These are phyloP conservation scores for Salvia miltiorrhiza DNA, from an alignment of 257 asterid genomes.

Conservation along the genomic window DNA sequence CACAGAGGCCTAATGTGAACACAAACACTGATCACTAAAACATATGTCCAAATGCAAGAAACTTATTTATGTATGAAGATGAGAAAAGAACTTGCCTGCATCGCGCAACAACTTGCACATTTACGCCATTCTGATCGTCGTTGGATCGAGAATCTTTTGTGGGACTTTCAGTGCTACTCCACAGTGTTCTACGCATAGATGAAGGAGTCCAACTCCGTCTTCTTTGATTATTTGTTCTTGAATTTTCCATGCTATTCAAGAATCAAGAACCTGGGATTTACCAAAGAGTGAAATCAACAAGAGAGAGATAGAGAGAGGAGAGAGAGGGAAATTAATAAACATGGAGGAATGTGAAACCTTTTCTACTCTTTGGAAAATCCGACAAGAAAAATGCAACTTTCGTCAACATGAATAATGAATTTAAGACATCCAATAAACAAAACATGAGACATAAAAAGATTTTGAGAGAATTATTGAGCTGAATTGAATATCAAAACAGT, in stretches of 20 bases:
- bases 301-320: not conserved
- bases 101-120: slow-evolving; percentile 45
- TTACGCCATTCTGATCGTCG: slow-evolving; percentile 36
- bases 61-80: not conserved
- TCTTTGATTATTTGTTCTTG: slow-evolving; percentile 20
- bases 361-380: slow-evolving; percentile 8
- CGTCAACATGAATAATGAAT: not conserved
- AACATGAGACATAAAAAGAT: not conserved
- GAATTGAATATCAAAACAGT: not conserved
- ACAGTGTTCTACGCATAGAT: slow-evolving; percentile 37
- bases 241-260: slow-evolving; percentile 21
- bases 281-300: not conserved
- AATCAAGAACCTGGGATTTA: not conserved
- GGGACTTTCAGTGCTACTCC: slow-evolving; percentile 48
- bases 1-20: slow-evolving; percentile 39
- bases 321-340: not conserved
- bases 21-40: slow-evolving; percentile 3
- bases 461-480: not conserved
- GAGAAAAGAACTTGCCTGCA: slow-evolving; percentile 39
- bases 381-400: slow-evolving; percentile 10
- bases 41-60: not conserved
- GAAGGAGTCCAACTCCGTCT: slow-evolving; percentile 36
- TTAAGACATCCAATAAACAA: not conserved
- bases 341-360: not conserved
- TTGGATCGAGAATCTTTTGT: slow-evolving; percentile 25